Evolutionary conservation across 1,284 basidiomycete genomes (phyloP), one percentile per base, ranked within the genome.

Genomic region (Neonothopanus nambi): DNA sequence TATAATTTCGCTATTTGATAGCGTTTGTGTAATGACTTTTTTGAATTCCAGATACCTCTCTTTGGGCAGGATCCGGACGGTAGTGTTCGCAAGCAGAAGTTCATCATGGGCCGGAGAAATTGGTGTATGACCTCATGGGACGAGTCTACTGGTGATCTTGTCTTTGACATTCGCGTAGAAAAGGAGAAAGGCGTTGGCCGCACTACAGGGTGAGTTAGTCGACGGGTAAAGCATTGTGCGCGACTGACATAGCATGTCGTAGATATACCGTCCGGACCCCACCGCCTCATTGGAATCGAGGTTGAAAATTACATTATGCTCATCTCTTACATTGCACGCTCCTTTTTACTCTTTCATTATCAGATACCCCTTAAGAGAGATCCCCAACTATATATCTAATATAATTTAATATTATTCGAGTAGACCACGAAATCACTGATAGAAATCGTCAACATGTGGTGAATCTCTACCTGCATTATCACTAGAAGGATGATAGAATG

Each of bases 91-190:
- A 87, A 87, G 64, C 85, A 87, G 60, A 91, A 87, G 64, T 85
- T 78, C 64, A 87, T 95, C 53, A 94, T 94, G 81, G 90, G 91
- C 1, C 78, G 85, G 46, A 81, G 96, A 39, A 99, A 99, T 70
- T 99, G 93, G 84, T 90, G 93, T 61, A 78, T 80, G n/a, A 83
- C 91, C 5, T 74, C 81, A 28, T 89, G 82, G 71, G 80, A 90
- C 39, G 63, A 69, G 3, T 48, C 61, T 1, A 79, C 80, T 1
- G 87, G 87, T 0, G 88, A 91, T 15, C 67, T 98, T 49, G 70
- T 83, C n/a, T 98, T 95, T 59, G 90, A 95, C 61, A 82, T 98
- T 59, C 82, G 91, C 2, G 85, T 98, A 4, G 96, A 99, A 69
- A 90, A 82, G 61, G 75, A 79, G 57, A 93, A 91, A 65, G 94